Evolutionary conservation across 1,284 basidiomycete species (phyloP).

Genomic region (Puccinia novopanici): DNA sequence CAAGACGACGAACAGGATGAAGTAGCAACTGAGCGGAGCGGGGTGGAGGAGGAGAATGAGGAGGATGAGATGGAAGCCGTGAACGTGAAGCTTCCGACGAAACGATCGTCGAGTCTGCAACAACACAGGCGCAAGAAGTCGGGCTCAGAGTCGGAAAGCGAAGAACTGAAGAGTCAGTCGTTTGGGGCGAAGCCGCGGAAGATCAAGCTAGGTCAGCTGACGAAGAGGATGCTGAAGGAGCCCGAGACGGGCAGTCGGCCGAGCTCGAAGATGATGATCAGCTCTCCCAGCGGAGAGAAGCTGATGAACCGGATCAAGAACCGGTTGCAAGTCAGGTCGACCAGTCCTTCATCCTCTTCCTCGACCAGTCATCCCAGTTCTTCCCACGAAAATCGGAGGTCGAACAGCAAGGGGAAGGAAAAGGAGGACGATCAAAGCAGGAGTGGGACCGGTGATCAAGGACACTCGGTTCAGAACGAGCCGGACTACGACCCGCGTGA

Average conservation of each 20-base stretch:
- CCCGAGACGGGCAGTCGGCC: not conserved
- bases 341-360: not conserved
- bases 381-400: not conserved
- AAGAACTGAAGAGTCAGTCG: conserved; percentile 14
- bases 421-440: not conserved
- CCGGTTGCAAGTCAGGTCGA: conserved; percentile 13
- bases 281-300: conserved; percentile 28
- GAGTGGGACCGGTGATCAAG: not conserved
- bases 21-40: too few species aligned
- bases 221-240: conserved; percentile 25
- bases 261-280: conserved; percentile 29
- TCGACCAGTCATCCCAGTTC: not conserved
- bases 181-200: conserved; percentile 5
- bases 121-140: conserved; percentile 7
- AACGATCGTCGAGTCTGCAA: conserved; percentile 37
- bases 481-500: not conserved
- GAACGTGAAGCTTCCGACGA: conserved; percentile 10
- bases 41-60: not conserved
- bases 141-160: not conserved
- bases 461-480: not conserved
- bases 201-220: not conserved
- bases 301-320: conserved; percentile 48
- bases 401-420: conserved; percentile 1
- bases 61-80: not conserved
- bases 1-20: not conserved